Conservation (phyloP, 352 stramenopile genomes). For the Pilasporangium apinafurcum region DNA sequence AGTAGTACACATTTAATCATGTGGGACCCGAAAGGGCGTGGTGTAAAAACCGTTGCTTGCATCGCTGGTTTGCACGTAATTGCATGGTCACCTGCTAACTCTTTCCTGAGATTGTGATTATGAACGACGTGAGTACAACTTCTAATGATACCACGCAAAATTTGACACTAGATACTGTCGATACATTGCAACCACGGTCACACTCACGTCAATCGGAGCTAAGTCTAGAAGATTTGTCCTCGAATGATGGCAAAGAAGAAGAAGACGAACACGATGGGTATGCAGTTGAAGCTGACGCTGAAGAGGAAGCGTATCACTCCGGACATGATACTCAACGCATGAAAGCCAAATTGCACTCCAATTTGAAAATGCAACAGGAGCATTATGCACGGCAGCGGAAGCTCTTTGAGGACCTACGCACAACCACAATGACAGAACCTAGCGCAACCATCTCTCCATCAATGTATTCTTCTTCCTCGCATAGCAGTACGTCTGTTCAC, state of each 20-base stretch:
- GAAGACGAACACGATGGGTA: conserved; percentile 4
- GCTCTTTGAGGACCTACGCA: conserved; percentile 52
- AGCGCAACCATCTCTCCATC: conserved; percentile 4
- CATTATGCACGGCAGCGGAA: conserved; percentile 53
- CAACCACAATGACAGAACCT: neutral
- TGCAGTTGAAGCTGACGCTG: conserved; percentile 3
- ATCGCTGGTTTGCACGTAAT: too few species aligned
- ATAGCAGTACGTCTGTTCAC: conserved; percentile 6
- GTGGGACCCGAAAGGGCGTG: too few species aligned
- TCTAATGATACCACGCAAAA: conserved; percentile 7
- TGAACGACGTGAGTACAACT: conserved; percentile 1
- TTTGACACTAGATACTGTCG: neutral
- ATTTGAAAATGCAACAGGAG: conserved; percentile 49
- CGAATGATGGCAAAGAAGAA: conserved; percentile 3
- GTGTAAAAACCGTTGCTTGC: too few species aligned
- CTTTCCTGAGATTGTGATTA: too few species aligned
- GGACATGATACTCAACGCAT: conserved; percentile 21
- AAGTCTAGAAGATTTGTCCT: conserved; percentile 40
- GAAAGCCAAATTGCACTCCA: conserved; percentile 42
- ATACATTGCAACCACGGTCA: neutral
- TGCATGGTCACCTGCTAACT: too few species aligned
- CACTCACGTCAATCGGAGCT: conserved; percentile 13
- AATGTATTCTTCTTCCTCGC: conserved; percentile 10
- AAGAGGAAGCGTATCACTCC: neutral
- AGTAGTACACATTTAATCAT: too few species aligned